Conservation (phyloP, 768 basidiomycete species). For the Serpula lacrymans region DNA sequence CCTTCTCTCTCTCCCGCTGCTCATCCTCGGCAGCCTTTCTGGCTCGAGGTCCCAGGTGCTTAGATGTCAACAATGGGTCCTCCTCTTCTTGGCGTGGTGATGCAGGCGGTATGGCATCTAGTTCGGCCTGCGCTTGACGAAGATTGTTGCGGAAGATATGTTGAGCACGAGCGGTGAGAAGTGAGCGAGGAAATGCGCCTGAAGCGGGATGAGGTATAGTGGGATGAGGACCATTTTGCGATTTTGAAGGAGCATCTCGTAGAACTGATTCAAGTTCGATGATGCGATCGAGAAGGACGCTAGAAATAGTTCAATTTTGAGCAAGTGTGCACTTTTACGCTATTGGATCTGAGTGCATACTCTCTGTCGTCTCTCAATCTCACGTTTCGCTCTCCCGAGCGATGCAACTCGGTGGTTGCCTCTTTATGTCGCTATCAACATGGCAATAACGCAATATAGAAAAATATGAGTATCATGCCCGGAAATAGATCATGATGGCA, state of each 20-base stretch:
- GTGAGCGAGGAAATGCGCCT: conserved; percentile 47
- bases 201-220: conserved; percentile 35
- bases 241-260: conserved; percentile 34
- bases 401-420: conserved; percentile 49
- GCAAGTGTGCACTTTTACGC: conserved; percentile 6
- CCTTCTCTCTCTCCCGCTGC: conserved; percentile 30
- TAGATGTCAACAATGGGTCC: conserved; percentile 45
- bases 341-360: conserved; percentile 38
- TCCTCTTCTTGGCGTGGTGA: too few relatives aligned
- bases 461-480: background rate
- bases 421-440: conserved; percentile 57
- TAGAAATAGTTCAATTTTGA: conserved; percentile 6
- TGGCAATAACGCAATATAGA: background rate
- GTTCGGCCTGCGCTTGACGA: conserved; percentile 45
- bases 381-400: conserved; percentile 61
- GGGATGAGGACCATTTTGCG: conserved; percentile 22
- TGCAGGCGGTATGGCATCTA: too few relatives aligned
- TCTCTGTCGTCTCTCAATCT: conserved; percentile 60
- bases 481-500: background rate
- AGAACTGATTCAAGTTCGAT: conserved; percentile 60
- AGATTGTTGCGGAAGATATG: conserved; percentile 45
- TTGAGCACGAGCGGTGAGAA: conserved; percentile 40
- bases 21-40: conserved; percentile 45
- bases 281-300: conserved; percentile 52
- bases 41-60: conserved; percentile 43